Evolutionary conservation across 2,329 filamentous ascomycete genomes (phyloP), one percentile per base, ranked within the genome.

Genomic region (Conoideocrella luteorostrata): DNA sequence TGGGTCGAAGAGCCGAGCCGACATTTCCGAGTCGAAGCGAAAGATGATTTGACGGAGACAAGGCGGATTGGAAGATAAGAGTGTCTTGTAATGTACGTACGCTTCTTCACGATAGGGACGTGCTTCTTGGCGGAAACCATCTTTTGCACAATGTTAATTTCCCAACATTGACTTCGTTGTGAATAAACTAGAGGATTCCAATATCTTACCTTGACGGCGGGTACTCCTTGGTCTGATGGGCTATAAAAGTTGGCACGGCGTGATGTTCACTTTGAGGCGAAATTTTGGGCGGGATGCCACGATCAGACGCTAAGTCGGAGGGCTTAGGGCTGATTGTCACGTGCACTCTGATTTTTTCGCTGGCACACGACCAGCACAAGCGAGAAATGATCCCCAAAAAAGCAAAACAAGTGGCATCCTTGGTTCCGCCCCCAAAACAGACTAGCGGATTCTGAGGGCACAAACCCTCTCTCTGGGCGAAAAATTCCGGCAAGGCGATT

Each of bases 91-190:
- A 35, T 22, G 58, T 65, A 89, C 88, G 69, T 91, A 95, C 89
- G 89, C 89, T 98, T 98, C 88, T 98, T 98, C 69, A 98, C 88
- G 82, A 98, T 98, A 67, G 90, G 85, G 70, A 97, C 83, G 77
- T 97, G 93, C 82, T 95, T 94, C 87, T 94, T 95, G 75, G 91
- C 87, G 85, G 90, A 82, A 81, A 91, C 89, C 93, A 97, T 97
- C 90, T 91, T 58, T 45, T 56, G 36, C 28, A 44, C 47, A 46
- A 57, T 50, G 56, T 66, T 55, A 66, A 63, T 51, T 17, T 36
- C 10, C 7, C 9, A 3, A 32, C n/a, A 11, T 41, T 10, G 9
- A 26, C 13, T 24, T 20, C 10, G 20, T 7, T 18, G 20, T 39
- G 5, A 15, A n/a, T 17, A 26, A 7, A 34, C 18, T 24, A 37